These are phyloP conservation scores for Dovyalis caffra DNA, from an alignment of 345 rosid genomes.

Conservation along the genomic window DNA sequence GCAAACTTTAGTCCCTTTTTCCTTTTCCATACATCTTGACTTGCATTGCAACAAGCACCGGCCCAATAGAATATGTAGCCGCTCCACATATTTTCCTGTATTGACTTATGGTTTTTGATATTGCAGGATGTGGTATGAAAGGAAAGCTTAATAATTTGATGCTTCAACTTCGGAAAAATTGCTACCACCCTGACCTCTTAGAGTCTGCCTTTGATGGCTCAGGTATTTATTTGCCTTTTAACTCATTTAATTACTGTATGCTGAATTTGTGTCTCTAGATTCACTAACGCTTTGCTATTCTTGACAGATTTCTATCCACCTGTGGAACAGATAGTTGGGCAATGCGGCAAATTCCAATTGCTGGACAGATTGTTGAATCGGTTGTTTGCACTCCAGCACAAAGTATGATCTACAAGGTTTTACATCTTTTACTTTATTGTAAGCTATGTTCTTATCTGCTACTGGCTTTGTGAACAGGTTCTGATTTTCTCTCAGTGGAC, in stretches of 20 bases:
- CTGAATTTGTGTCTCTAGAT: neutral
- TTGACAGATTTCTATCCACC: conserved; percentile 74
- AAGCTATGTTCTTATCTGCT: conserved; percentile 18
- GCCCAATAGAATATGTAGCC: neutral
- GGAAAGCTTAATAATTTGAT: conserved; percentile 75
- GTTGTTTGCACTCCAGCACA: conserved; percentile 69
- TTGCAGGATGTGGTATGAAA: conserved; percentile 55
- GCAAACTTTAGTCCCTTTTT: neutral
- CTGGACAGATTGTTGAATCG: conserved; percentile 63
- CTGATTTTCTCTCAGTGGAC: conserved; percentile 93
- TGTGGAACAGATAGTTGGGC: conserved; percentile 69
- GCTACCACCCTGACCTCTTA: conserved; percentile 96
- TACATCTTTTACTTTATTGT: conserved; percentile 7
- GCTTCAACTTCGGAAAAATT: conserved; percentile 89
- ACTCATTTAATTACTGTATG: neutral
- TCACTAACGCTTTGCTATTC: conserved; percentile 6
- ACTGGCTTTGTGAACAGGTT: conserved; percentile 49
- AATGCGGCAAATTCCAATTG: conserved; percentile 90
- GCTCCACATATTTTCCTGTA: neutral
- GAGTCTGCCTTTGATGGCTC: conserved; percentile 66
- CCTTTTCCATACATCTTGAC: neutral
- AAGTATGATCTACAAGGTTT: conserved; percentile 46
- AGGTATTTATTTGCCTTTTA: conserved; percentile 45
- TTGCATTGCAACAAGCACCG: neutral
- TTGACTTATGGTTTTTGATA: conserved; percentile 8